A percentile compares a stretch with the other conserved stretches of the same genome.
Conservation (phyloP, 225 moss, liverwort and hornwort genomes). For the Pleurozium schreberi region DNA sequence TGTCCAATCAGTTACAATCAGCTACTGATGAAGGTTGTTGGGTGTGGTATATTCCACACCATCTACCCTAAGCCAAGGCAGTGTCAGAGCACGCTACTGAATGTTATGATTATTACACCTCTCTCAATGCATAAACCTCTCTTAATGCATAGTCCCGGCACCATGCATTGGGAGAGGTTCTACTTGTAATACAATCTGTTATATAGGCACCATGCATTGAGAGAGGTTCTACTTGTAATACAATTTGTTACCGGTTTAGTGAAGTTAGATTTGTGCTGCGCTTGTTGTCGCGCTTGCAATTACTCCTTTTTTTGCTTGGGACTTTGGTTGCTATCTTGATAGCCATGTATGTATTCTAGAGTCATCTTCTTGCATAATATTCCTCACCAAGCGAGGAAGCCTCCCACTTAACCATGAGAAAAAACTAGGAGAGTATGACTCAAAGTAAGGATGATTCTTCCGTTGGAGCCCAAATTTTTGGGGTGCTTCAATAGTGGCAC, state of each 20-base stretch:
- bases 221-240: too few relatives aligned
- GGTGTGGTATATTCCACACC: too few relatives aligned
- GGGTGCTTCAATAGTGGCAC: not conserved
- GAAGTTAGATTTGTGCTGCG: not conserved
- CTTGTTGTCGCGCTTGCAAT: not conserved
- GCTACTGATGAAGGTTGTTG: too few relatives aligned
- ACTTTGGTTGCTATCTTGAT: not conserved
- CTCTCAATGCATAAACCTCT: too few relatives aligned
- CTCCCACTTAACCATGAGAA: not conserved
- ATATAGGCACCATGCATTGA: too few relatives aligned
- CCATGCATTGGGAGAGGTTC: too few relatives aligned
- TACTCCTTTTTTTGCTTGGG: not conserved
- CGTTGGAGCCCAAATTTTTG: not conserved
- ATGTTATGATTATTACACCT: too few relatives aligned
- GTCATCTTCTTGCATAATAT: not conserved
- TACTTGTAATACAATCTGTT: too few relatives aligned
- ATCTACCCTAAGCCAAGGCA: too few relatives aligned
- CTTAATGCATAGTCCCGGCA: too few relatives aligned
- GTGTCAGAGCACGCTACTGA: too few relatives aligned
- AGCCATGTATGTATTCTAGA: not conserved
- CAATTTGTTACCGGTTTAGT: not conserved
- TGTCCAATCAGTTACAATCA: too few relatives aligned
- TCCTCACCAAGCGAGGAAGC: not conserved
- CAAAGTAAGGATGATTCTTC: not conserved
- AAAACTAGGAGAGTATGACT: not conserved